These are phyloP conservation scores for Xylariaceae sp. DNA, from an alignment of 2,329 filamentous ascomycete species.

Conservation along the genomic window DNA sequence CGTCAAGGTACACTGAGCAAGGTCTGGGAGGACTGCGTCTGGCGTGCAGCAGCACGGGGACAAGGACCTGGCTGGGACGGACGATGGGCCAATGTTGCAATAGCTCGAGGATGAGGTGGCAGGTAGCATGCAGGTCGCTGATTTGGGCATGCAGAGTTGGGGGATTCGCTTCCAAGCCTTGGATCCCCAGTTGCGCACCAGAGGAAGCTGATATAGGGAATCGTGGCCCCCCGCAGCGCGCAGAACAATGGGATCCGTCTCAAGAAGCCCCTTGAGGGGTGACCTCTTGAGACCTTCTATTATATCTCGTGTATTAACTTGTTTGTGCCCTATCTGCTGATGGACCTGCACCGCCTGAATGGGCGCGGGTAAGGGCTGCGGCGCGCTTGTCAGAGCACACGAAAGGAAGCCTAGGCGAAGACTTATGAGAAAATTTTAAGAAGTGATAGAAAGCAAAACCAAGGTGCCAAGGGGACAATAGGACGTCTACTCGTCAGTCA, in stretches of 20 bases:
- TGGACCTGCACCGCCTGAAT: slow-evolving; percentile 20
- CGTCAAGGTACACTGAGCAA: slow-evolving; percentile 42
- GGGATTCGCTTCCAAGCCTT: slow-evolving; percentile 33
- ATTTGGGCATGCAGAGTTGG: slow-evolving; percentile 48
- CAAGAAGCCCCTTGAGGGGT: slow-evolving; percentile 18
- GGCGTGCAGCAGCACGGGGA: slow-evolving; percentile 39
- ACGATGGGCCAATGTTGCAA: slow-evolving; percentile 50
- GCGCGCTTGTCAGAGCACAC: slow-evolving; percentile 4
- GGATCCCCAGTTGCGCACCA: slow-evolving; percentile 25
- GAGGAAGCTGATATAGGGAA: slow-evolving; percentile 32
- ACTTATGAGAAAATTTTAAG: slow-evolving; percentile 12
- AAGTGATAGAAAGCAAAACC: slow-evolving; percentile 1
- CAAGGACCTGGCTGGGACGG: slow-evolving; percentile 44
- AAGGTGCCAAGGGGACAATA: slow-evolving; percentile 1
- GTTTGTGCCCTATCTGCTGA: slow-evolving; percentile 19
- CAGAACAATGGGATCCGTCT: slow-evolving; percentile 23
- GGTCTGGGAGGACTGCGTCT: slow-evolving; percentile 35
- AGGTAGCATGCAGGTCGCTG: slow-evolving; percentile 54
- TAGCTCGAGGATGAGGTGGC: slow-evolving; percentile 55
- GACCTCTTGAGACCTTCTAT: slow-evolving; percentile 19
- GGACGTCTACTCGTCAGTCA: slow-evolving; percentile 1
- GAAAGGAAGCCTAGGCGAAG: not conserved
- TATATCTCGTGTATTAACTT: slow-evolving; percentile 15
- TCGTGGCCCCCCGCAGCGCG: slow-evolving; percentile 22
- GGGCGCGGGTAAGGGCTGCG: slow-evolving; percentile 6